These are phyloP conservation scores for Talaromyces sp. DNA, from an alignment of 2,329 filamentous ascomycete species.

Conservation along the genomic window DNA sequence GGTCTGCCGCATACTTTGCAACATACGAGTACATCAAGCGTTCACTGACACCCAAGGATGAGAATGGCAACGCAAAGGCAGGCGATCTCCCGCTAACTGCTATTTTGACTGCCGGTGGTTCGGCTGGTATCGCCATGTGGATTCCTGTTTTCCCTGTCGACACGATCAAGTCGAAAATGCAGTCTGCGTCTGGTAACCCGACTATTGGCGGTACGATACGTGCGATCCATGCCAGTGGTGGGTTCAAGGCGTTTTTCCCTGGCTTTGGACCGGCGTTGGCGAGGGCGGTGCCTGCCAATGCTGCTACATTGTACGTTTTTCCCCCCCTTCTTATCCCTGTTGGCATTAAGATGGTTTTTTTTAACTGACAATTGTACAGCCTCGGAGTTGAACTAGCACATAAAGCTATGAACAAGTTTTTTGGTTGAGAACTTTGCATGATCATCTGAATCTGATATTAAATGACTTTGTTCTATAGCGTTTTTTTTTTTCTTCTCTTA, in stretches of 20 bases:
- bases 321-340: background rate
- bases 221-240: constrained; percentile 77
- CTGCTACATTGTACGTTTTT: constrained; percentile 69
- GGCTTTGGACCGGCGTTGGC: constrained; percentile 90
- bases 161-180: constrained; percentile 89
- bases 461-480: background rate
- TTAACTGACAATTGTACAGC: constrained; percentile 17
- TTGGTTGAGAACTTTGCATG: constrained; percentile 20
- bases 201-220: constrained; percentile 74
- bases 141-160: constrained; percentile 97
- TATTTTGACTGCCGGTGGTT: constrained; percentile 80
- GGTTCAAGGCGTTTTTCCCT: constrained; percentile 91
- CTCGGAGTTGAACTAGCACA: constrained; percentile 49
- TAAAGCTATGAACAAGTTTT: constrained; percentile 46
- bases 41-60: constrained; percentile 75
- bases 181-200: constrained; percentile 82
- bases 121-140: constrained; percentile 97
- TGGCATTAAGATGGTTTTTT: no score
- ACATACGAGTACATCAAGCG: constrained; percentile 96
- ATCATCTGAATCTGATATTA: background rate
- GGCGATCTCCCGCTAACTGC: constrained; percentile 78
- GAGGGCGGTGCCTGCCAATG: constrained; percentile 91
- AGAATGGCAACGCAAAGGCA: constrained; percentile 60
- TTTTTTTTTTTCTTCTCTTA: background rate
- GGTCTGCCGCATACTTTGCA: constrained; percentile 92